Evolutionary conservation across 306 rosid species (phyloP).

Genomic region (Cyamopsis tetragonoloba): DNA sequence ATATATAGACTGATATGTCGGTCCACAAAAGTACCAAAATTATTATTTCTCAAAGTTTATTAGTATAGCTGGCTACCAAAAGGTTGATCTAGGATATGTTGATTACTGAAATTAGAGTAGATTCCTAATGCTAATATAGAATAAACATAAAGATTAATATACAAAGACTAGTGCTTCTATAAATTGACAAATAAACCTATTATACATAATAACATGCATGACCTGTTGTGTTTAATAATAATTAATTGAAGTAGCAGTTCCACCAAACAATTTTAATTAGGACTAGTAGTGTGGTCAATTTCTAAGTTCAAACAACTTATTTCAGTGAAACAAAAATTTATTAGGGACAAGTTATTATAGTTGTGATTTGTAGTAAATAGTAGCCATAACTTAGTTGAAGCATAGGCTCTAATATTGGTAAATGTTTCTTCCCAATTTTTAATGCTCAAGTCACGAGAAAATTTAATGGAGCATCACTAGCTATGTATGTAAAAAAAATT

Average conservation of each 20-base stretch:
- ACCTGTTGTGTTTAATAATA: not conserved
- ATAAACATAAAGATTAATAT: too few relatives aligned
- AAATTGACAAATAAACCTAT: not conserved
- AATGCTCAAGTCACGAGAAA: not conserved
- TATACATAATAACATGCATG: not conserved
- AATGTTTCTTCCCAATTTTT: not conserved
- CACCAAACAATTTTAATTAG: not conserved
- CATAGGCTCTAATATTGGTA: not conserved
- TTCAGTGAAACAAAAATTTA: not conserved
- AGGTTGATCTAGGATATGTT: conserved; percentile 22
- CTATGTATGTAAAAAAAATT: too few relatives aligned
- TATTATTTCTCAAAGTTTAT: too few relatives aligned
- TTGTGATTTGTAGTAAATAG: too few relatives aligned
- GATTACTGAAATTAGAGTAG: conserved; percentile 14
- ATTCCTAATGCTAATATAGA: conserved; percentile 10
- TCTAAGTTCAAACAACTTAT: not conserved
- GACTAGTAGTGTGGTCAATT: not conserved
- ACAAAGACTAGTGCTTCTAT: not conserved
- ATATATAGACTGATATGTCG: too few relatives aligned
- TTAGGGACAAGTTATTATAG: not conserved
- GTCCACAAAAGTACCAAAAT: too few relatives aligned
- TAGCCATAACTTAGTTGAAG: not conserved
- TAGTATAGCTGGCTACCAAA: conserved; percentile 19
- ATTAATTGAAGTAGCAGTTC: not conserved
- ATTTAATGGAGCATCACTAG: too few relatives aligned